These are phyloP conservation scores for Cymodocea nodosa DNA, from an alignment of 116 monocot genomes.

Conservation along the genomic window DNA sequence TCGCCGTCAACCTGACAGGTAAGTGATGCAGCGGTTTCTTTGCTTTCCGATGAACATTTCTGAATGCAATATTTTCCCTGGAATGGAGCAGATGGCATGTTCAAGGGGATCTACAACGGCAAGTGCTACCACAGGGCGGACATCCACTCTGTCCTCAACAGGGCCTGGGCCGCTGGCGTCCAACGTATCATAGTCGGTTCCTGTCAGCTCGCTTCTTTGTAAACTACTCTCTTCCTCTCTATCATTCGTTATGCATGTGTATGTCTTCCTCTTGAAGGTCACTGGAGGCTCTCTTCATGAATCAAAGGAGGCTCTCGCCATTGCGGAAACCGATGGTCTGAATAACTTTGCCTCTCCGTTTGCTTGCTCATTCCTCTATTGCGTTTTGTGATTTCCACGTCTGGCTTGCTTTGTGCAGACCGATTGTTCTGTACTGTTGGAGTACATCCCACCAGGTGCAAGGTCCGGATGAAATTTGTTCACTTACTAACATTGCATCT, in stretches of 20 bases:
- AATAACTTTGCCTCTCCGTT: background rate
- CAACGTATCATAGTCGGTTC: constrained; percentile 74
- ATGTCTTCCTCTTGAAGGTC: constrained; percentile 25
- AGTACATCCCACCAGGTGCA: constrained; percentile 96
- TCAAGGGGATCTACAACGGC: constrained; percentile 90
- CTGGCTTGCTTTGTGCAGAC: constrained; percentile 29
- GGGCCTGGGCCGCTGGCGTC: constrained; percentile 85
- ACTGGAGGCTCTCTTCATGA: constrained; percentile 83
- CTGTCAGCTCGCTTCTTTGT: background rate
- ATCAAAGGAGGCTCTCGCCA: constrained; percentile 82
- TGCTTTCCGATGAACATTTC: background rate
- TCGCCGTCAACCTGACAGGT: constrained; percentile 93
- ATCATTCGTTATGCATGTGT: background rate
- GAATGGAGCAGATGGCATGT: constrained; percentile 60
- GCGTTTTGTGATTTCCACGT: background rate
- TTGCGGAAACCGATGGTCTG: constrained; percentile 85
- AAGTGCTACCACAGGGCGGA: constrained; percentile 63
- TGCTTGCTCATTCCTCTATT: background rate
- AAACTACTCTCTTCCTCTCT: background rate
- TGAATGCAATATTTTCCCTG: background rate
- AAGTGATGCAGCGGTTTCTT: background rate
- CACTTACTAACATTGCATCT: background rate
- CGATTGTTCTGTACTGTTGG: constrained; percentile 93
- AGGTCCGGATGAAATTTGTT: constrained; percentile 22
- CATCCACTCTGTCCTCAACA: constrained; percentile 55